Conservation (phyloP, 176 grass and related monocot species). For the Rhipidocladum racemiflorum region DNA sequence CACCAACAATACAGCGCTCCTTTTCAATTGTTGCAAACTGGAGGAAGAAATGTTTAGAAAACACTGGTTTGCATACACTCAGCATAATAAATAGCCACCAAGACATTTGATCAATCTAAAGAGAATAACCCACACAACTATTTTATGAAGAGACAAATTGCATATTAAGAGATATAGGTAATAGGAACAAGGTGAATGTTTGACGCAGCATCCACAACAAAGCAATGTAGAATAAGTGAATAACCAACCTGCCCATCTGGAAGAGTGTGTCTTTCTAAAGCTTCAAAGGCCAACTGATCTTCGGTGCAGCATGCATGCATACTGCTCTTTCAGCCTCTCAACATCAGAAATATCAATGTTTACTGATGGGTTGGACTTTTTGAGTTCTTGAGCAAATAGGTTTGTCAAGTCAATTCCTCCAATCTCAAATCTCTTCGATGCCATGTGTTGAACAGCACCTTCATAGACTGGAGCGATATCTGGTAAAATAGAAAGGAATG, state of each 20-base stretch:
- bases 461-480: slow-evolving; percentile 96
- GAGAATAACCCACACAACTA: not conserved
- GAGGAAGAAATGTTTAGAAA: slow-evolving; percentile 27
- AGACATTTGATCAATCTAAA: not conserved
- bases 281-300: slow-evolving; percentile 73
- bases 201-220: slow-evolving; percentile 2
- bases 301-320: slow-evolving; percentile 67
- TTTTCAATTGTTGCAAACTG: slow-evolving; percentile 84
- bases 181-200: not conserved
- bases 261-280: slow-evolving; percentile 71
- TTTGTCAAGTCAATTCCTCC: slow-evolving; percentile 94
- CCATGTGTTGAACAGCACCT: slow-evolving; percentile 95
- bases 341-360: slow-evolving; percentile 82
- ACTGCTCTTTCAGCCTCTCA: slow-evolving; percentile 87
- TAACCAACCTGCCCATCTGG: slow-evolving; percentile 94
- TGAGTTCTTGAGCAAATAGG: slow-evolving; percentile 71
- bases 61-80: not conserved
- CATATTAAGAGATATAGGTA: not conserved
- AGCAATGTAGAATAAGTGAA: not conserved
- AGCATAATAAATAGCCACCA: not conserved
- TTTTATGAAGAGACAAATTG: slow-evolving; percentile 10
- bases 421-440: slow-evolving; percentile 86
- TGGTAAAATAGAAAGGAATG: slow-evolving; percentile 43
- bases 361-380: slow-evolving; percentile 76
- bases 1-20: slow-evolving; percentile 78